Conservation (phyloP, 2,329 filamentous ascomycete species). For the Exophiala sp. region DNA sequence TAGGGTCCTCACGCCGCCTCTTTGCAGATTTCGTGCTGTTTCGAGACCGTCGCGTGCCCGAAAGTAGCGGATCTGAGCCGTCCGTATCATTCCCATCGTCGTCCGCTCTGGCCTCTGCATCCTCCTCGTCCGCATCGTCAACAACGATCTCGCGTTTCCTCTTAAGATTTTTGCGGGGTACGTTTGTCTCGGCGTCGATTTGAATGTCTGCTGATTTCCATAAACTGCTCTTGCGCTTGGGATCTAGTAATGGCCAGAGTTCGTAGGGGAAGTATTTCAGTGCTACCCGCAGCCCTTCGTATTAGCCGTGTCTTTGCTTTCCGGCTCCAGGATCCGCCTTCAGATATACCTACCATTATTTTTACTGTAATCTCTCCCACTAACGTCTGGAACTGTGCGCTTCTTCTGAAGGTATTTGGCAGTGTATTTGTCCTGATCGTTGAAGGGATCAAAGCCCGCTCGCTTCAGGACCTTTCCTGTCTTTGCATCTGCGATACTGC, state of each 20-base stretch:
- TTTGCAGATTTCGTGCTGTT: slow-evolving; percentile 11
- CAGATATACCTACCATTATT: neutral
- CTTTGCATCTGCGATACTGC: slow-evolving; percentile 41
- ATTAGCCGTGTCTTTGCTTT: slow-evolving; percentile 27
- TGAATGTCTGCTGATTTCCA: slow-evolving; percentile 32
- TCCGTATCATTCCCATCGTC: slow-evolving; percentile 36
- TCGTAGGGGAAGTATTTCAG: slow-evolving; percentile 58
- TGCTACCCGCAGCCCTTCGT: slow-evolving; percentile 32
- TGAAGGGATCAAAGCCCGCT: slow-evolving; percentile 58
- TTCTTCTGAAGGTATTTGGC: slow-evolving; percentile 55
- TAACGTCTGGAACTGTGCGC: slow-evolving; percentile 53
- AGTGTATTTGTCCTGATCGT: slow-evolving; percentile 59
- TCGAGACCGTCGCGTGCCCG: slow-evolving; percentile 12
- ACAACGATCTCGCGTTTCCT: slow-evolving; percentile 28
- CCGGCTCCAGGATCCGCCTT: neutral
- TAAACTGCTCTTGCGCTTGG: slow-evolving; percentile 38
- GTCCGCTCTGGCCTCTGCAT: slow-evolving; percentile 39
- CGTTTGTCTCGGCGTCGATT: slow-evolving; percentile 8
- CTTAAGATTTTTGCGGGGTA: slow-evolving; percentile 30
- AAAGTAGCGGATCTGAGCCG: slow-evolving; percentile 16
- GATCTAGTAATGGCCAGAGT: slow-evolving; percentile 54
- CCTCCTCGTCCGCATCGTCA: slow-evolving; percentile 34
- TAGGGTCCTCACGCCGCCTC: slow-evolving; percentile 10
- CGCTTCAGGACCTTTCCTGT: slow-evolving; percentile 37
- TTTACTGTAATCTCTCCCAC: slow-evolving; percentile 53